Conservation (phyloP, 768 basidiomycete genomes). For the Leccinum barrowsii region DNA sequence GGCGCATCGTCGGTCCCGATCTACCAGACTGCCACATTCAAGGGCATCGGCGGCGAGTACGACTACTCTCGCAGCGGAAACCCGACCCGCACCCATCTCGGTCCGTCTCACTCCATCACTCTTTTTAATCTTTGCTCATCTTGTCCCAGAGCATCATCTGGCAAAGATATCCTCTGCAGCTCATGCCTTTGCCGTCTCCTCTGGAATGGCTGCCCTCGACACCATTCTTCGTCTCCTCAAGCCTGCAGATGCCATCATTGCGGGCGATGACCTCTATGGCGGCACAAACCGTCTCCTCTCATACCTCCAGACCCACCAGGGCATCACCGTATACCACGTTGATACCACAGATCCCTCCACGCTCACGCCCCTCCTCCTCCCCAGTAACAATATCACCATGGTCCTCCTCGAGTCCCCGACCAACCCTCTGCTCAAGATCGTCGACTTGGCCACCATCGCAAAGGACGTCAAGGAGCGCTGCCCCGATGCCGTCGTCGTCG, state of each 20-base stretch:
- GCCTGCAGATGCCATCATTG: slow-evolving; percentile 93
- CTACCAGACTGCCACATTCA: slow-evolving; percentile 98
- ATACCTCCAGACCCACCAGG: slow-evolving; percentile 84
- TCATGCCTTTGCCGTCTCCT: slow-evolving; percentile 89
- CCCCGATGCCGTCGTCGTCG: slow-evolving; percentile 78
- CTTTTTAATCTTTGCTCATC: neutral
- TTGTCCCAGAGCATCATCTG: slow-evolving; percentile 80
- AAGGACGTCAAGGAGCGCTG: slow-evolving; percentile 79
- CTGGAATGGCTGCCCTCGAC: slow-evolving; percentile 98
- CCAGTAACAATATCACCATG: slow-evolving; percentile 77
- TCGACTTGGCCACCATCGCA: slow-evolving; percentile 81
- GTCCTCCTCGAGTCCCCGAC: slow-evolving; percentile 97
- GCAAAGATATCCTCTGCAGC: slow-evolving; percentile 93
- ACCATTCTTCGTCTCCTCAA: slow-evolving; percentile 91
- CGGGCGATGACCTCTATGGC: slow-evolving; percentile 96
- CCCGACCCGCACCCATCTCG: slow-evolving; percentile 91
- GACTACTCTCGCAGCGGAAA: slow-evolving; percentile 96
- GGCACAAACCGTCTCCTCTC: slow-evolving; percentile 93
- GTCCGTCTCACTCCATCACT: slow-evolving; percentile 41
- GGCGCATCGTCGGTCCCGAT: slow-evolving; percentile 94
- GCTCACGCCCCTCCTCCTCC: slow-evolving; percentile 59
- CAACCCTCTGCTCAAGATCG: slow-evolving; percentile 94
- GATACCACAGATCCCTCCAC: slow-evolving; percentile 79
- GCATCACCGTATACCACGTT: slow-evolving; percentile 87
- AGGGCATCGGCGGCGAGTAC: slow-evolving; percentile 84